Percentiles rank a stretch among this genome's conserved stretches.
phyloP scores from a whole-genome alignment of 345 rosid species.

The Citrus sinensis region DNA sequence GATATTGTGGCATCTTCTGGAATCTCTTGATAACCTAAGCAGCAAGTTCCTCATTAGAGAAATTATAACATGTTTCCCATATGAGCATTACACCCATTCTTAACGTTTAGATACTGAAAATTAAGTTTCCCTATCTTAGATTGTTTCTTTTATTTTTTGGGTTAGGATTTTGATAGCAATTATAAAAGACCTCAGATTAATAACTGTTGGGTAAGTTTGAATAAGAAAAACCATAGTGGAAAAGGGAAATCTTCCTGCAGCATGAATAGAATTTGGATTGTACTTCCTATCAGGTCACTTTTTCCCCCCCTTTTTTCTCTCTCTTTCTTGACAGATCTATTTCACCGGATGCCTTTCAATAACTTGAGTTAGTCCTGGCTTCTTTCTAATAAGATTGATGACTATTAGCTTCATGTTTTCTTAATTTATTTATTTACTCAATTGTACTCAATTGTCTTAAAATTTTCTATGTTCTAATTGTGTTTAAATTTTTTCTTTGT shows the following conservation, averaged over 20 bases:
- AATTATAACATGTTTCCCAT: neutral
- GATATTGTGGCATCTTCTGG: neutral
- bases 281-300: neutral
- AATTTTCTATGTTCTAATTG: slow-evolving; percentile 15
- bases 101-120: neutral
- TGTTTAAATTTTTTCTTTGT: slow-evolving; percentile 39
- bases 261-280: neutral
- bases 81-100: neutral
- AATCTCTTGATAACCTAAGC: neutral
- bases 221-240: neutral
- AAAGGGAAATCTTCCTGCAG: neutral
- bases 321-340: neutral
- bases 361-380: neutral
- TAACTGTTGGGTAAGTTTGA: neutral
- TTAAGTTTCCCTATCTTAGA: neutral
- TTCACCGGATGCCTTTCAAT: neutral
- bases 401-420: neutral
- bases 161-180: neutral
- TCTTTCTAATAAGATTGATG: neutral
- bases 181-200: neutral
- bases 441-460: neutral
- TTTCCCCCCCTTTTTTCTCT: too few relatives aligned
- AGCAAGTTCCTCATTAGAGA: neutral
- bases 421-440: slow-evolving; percentile 11
- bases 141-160: neutral